phyloP scores from a whole-genome alignment of 352 stramenopile species.

The Phytopythium kandeliae region DNA sequence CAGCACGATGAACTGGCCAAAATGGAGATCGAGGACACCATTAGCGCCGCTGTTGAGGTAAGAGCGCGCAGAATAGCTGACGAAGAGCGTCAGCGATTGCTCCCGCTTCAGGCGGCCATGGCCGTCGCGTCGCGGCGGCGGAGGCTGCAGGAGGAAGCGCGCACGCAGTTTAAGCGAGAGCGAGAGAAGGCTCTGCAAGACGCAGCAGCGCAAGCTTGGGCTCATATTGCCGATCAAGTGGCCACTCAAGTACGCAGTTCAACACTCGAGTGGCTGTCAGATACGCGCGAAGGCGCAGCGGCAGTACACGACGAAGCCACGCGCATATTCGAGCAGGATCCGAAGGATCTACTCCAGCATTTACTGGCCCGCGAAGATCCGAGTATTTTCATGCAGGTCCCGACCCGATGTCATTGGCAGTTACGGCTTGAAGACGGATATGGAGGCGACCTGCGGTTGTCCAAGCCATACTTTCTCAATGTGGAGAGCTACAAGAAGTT shows the following conservation, averaged over 20 bases:
- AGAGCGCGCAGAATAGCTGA: conserved; percentile 22
- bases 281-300: conserved; percentile 16
- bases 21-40: conserved; percentile 49
- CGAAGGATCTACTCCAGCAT: conserved; percentile 31
- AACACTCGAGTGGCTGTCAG: conserved; percentile 36
- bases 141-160: conserved; percentile 45
- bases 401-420: conserved; percentile 45
- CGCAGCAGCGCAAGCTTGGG: conserved; percentile 36
- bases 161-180: conserved; percentile 30
- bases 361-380: conserved; percentile 10
- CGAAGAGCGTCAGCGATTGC: conserved; percentile 24
- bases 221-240: conserved; percentile 34
- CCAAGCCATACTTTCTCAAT: conserved; percentile 69
- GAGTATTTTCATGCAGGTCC: conserved; percentile 22
- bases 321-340: conserved; percentile 52
- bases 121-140: conserved; percentile 43
- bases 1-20: conserved; percentile 18
- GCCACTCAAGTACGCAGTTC: conserved; percentile 32
- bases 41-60: conserved; percentile 22
- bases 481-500: conserved; percentile 56
- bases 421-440: conserved; percentile 49
- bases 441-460: conserved; percentile 24
- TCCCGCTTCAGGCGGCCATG: conserved; percentile 35
- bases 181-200: conserved; percentile 26
- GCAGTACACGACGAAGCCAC: conserved; percentile 31